Base-by-base conservation (phyloP, 2,329 filamentous ascomycete genomes). In the Phoma sp. region DNA sequence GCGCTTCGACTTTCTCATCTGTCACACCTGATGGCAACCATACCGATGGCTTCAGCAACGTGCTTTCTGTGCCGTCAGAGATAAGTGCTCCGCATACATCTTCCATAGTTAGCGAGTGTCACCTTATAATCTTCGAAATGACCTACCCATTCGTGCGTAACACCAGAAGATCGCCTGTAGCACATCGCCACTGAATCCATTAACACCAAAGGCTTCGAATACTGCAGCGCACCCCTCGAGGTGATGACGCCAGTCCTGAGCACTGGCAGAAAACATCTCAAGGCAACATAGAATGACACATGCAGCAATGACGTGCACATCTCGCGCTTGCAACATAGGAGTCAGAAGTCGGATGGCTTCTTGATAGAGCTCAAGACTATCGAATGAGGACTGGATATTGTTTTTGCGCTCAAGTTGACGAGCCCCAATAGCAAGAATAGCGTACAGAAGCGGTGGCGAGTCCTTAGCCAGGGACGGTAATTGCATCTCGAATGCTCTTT, bases 101-200 rank as follows among this genome's bases (percentile, higher is more conserved):
- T 76, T 29, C 13, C 7, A 11, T 23, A 8, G 29, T 52, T 23
- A 42, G 22, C 25, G 9, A 9, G 9, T 29, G 39, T n/a, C n/a
- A 14, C n/a, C 8, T 14, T 1, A 33, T 25, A 24, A 2, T n/a
- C 10, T 13, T 7, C 18, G 23, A 4, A 24, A 4, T 7, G 8
- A 55, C 60, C 42, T 52, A 75, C 72, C 80, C 80, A 83, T 83
- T 7, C 80, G 75, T 0, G 80, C 80, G 66, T 82, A 83, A 50
- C 79, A 82, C 81, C 81, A 83, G 53, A 83, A 83, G 0, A 83
- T 66, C 1, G 81, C 80, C 60, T 82, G 77, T 13, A 81, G 74
- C 2, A 81, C 71, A 3, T 79, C 79, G 0, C 79, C 80, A 0
- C 77, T 77, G 54, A 82, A 81, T 0, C 81, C 81, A 57, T 82